Evolutionary conservation across 495 filamentous ascomycete genomes (phyloP).

Genomic region (Sordaria brevicollis): DNA sequence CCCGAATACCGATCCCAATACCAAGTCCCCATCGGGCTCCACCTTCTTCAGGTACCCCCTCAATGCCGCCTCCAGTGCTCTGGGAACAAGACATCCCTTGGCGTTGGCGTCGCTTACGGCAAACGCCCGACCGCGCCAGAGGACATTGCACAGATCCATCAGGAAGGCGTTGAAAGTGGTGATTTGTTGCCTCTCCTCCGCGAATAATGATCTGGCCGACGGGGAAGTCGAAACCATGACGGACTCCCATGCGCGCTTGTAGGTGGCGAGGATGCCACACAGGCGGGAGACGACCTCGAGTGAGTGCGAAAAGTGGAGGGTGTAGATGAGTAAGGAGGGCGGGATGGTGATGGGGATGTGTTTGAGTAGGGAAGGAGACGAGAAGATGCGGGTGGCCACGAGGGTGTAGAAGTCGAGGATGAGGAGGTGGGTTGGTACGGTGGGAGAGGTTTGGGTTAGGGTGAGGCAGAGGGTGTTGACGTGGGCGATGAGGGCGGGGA

Average conservation of each 20-base stretch:
- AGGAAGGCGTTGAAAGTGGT: conserved; percentile 74
- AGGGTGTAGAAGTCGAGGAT: conserved; percentile 64
- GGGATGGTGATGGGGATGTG: conserved; percentile 57
- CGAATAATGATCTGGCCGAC: conserved; percentile 14
- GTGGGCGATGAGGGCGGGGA: conserved; percentile 43
- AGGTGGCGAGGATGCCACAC: conserved; percentile 52
- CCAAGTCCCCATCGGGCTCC: conserved; percentile 24
- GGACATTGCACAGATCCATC: conserved; percentile 80
- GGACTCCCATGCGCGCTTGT: conserved; percentile 67
- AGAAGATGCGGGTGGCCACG: conserved; percentile 41
- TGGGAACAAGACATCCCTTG: conserved; percentile 56
- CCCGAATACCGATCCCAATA: conserved; percentile 51
- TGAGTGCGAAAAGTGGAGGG: conserved; percentile 53
- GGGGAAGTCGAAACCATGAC: conserved; percentile 31
- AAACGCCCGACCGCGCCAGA: conserved; percentile 74
- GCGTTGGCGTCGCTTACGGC: conserved; percentile 58
- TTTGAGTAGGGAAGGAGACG: conserved; percentile 36
- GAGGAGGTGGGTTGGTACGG: conserved; percentile 29
- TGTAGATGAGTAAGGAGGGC: conserved; percentile 57
- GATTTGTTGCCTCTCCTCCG: conserved; percentile 44
- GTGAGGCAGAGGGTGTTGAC: conserved; percentile 54
- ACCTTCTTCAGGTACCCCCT: conserved; percentile 30
- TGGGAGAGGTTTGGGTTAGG: conserved; percentile 40
- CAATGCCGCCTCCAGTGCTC: conserved; percentile 37
- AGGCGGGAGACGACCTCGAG: conserved; percentile 58